Evolutionary conservation across 2,329 filamentous ascomycete species (phyloP).

Genomic region (Macrophomina phaseolina): DNA sequence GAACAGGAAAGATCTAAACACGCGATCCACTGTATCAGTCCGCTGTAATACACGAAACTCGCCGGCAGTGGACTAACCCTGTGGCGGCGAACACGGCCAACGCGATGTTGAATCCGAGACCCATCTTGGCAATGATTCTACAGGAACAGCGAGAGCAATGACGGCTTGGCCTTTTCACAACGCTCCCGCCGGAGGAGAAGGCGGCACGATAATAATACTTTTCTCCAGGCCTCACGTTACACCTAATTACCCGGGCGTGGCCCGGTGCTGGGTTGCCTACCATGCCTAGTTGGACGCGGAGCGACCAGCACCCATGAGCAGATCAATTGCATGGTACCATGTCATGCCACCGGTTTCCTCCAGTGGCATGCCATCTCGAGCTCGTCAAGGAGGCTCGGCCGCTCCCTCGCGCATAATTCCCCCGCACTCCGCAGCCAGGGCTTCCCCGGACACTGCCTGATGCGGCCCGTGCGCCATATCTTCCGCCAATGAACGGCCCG

Average conservation of each 20-base stretch:
- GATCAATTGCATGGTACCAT: constrained; percentile 23
- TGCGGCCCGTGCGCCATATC: constrained; percentile 11
- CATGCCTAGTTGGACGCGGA: constrained; percentile 20
- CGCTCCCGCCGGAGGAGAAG: not conserved
- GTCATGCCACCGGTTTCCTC: constrained; percentile 23
- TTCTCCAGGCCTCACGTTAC: not conserved
- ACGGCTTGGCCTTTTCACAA: not conserved
- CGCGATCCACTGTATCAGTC: not conserved
- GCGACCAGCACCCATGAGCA: constrained; percentile 19
- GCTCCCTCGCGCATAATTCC: constrained; percentile 15
- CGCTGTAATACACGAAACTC: not conserved
- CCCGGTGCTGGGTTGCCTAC: not conserved
- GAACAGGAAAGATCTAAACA: constrained; percentile 48
- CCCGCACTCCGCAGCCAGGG: constrained; percentile 22
- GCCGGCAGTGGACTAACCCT: constrained; percentile 29
- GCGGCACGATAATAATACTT: constrained; percentile 11
- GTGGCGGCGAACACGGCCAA: constrained; percentile 52
- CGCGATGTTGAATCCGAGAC: constrained; percentile 49
- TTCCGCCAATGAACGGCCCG: constrained; percentile 24
- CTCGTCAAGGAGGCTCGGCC: constrained; percentile 3
- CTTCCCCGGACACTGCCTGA: constrained; percentile 11
- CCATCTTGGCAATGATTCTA: constrained; percentile 39
- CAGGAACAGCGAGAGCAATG: not conserved
- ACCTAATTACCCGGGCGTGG: constrained; percentile 14
- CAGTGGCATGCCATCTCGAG: constrained; percentile 1